Base-by-base conservation (phyloP, 768 basidiomycete species). In the Tephrocybe sp. region DNA sequence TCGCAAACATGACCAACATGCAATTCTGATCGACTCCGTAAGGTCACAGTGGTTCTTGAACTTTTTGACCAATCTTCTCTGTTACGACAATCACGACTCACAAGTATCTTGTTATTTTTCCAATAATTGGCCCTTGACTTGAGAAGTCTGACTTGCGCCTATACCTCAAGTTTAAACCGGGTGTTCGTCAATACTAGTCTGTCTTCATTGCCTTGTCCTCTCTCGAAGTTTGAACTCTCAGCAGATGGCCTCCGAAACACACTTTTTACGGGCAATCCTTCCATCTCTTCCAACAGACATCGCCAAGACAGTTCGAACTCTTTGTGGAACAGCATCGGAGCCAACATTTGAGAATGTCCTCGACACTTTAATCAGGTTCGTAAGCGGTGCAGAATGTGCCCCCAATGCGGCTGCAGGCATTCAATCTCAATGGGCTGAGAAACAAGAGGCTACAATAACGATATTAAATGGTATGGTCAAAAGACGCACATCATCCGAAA, bases 341-440 rank as follows among this genome's bases (percentile, higher is more conserved):
- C 52, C 58, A 20, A 48, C 57, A 8, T 45, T 48, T 51, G 69
- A 74, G 55, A 33, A 58, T 23, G 52, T 67, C 5, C 62, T 80
- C 13, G 76, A 78, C 45, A 69, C 69, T 36, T 59, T 78, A 3
- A 66, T 78, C 26, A 67, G 75, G 35, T 73, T 80, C 46, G 55
- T 77, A 5, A 52, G 56, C 23, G 78, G 76, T 19, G 76, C 70
- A 14, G 68, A 69, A 11, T 67, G 65, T 56, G 60, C 69, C 12
- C 50, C 70, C 9, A 62, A 67, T 17, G 54, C 68, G 10, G 61
- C 68, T 0, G 54, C 62, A 1, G 60, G 60, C 17, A 49, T 64
- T 8, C 67, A 62, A 12, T 54, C 60, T 26, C 64, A 72, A 49
- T 77, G 76, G 77, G 44, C 62, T 9, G 65, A 66, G 44, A 69